Conservation (phyloP, 139 green algal species). For the Chlorella ohadii region DNA sequence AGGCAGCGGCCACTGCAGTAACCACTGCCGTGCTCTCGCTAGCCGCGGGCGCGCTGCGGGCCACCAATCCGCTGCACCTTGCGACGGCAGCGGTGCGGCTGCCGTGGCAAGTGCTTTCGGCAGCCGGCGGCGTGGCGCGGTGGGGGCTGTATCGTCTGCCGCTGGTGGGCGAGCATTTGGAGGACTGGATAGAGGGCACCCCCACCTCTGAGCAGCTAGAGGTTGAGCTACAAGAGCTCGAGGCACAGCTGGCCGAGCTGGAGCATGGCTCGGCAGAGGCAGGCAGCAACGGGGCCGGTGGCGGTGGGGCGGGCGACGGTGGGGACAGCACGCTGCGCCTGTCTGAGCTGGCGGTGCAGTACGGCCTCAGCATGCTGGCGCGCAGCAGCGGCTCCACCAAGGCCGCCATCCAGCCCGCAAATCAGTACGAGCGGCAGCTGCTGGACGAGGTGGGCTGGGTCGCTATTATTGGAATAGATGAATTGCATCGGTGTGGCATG, state of each 20-base stretch:
- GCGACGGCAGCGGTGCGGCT: neutral
- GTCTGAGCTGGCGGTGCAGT: constrained; percentile 34
- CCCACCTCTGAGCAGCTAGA: neutral
- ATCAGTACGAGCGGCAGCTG: constrained; percentile 52
- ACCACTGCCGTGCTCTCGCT: neutral
- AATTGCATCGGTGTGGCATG: too few relatives aligned
- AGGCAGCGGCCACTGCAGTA: neutral
- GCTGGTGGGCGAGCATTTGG: neutral
- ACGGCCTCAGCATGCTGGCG: constrained; percentile 54
- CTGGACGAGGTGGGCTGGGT: constrained; percentile 36
- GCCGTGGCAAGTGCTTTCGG: neutral
- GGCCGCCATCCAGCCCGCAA: constrained; percentile 32
- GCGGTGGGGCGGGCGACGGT: neutral
- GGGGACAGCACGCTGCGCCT: constrained; percentile 9
- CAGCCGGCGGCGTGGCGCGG: neutral
- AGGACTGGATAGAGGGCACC: neutral
- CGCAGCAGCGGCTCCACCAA: constrained; percentile 29
- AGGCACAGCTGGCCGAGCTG: neutral
- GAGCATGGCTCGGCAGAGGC: neutral
- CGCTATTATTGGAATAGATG: too few relatives aligned
- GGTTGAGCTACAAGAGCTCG: neutral
- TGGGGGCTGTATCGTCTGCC: neutral
- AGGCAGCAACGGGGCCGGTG: neutral
- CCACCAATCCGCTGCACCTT: constrained; percentile 3
- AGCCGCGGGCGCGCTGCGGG: neutral